Evolutionary conservation across 2,329 filamentous ascomycete species (phyloP).

Genomic region (Aureobasidium sp.): DNA sequence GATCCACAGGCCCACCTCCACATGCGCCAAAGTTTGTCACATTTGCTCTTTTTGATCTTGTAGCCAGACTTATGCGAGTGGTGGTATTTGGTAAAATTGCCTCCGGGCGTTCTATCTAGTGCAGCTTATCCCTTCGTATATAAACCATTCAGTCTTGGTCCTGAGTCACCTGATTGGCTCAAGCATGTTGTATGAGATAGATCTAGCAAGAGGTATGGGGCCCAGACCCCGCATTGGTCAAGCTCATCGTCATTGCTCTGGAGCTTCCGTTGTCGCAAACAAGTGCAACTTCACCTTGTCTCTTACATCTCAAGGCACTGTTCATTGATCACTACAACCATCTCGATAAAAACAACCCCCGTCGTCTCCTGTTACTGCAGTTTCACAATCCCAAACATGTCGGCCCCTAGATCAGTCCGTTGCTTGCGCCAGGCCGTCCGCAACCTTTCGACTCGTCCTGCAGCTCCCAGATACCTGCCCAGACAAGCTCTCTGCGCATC

Average conservation of each 20-base stretch:
- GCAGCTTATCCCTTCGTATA: too few relatives aligned
- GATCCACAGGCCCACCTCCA: background rate
- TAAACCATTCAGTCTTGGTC: too few relatives aligned
- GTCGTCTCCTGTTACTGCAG: background rate
- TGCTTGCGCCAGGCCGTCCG: constrained; percentile 22
- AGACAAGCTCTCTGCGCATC: constrained; percentile 12
- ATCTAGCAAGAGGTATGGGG: background rate
- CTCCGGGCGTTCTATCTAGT: background rate
- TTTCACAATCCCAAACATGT: constrained; percentile 18
- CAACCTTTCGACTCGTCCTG: constrained; percentile 17
- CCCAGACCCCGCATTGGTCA: background rate
- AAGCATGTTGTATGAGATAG: background rate
- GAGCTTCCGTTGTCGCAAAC: constrained; percentile 8
- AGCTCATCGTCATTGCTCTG: background rate
- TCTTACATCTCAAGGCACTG: background rate
- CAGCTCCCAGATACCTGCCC: background rate
- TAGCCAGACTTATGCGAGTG: background rate
- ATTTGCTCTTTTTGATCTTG: background rate
- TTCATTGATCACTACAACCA: background rate
- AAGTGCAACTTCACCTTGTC: background rate
- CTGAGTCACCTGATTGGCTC: too few relatives aligned
- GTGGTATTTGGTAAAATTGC: background rate
- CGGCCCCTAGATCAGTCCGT: constrained; percentile 21
- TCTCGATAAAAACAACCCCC: background rate
- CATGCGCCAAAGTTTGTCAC: constrained; percentile 2